phyloP scores from a whole-genome alignment of 495 filamentous ascomycete genomes.

The Daldinia concentrica region DNA sequence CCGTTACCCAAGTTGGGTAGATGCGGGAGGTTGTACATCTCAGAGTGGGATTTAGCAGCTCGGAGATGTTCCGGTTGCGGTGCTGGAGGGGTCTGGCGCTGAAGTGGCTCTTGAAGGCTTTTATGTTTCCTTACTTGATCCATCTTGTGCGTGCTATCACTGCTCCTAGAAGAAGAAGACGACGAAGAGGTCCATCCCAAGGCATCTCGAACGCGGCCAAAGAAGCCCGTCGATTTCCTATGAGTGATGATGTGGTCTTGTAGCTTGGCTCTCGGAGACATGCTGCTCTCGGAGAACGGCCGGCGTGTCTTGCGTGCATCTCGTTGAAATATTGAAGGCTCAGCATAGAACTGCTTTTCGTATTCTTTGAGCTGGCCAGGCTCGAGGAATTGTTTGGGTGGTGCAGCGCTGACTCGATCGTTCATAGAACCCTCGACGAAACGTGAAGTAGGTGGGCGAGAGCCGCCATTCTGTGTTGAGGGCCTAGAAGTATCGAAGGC shows the following conservation, averaged over 20 bases:
- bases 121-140: constrained; percentile 36
- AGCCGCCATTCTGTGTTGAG: constrained; percentile 54
- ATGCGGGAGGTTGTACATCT: constrained; percentile 41
- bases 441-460: constrained; percentile 52
- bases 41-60: constrained; percentile 43
- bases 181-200: constrained; percentile 28
- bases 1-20: constrained; percentile 20
- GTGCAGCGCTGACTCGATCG: constrained; percentile 73
- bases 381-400: constrained; percentile 69
- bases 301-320: constrained; percentile 32
- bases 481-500: constrained; percentile 36
- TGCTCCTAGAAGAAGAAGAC: constrained; percentile 5
- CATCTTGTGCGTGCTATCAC: constrained; percentile 16
- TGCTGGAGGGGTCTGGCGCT: constrained; percentile 3
- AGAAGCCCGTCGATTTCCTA: constrained; percentile 45
- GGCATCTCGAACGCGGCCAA: constrained; percentile 41
- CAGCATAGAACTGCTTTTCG: constrained; percentile 50
- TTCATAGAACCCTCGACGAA: constrained; percentile 83
- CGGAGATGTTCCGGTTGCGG: constrained; percentile 38
- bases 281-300: constrained; percentile 38
- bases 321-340: constrained; percentile 4
- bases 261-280: neutral
- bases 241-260: constrained; percentile 36
- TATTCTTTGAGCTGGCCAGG: constrained; percentile 53
- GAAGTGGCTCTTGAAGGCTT: constrained; percentile 40